These are phyloP conservation scores for Nemophila menziesii DNA, from an alignment of 257 asterid genomes.

Conservation along the genomic window DNA sequence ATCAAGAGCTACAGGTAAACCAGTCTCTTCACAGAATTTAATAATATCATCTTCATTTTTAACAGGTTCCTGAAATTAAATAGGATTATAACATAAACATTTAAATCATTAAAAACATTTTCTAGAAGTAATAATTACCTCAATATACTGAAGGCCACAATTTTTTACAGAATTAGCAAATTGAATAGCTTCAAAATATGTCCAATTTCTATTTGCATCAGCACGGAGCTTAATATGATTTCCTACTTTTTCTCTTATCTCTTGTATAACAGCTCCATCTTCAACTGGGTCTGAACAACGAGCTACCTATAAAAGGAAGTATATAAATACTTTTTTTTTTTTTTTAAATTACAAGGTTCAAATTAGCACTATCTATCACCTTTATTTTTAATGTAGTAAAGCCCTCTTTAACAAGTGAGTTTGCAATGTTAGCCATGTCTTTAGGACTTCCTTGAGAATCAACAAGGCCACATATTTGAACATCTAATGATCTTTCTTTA, in stretches of 20 bases:
- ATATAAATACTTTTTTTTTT: slow-evolving; percentile 2
- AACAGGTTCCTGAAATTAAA: slow-evolving; percentile 77
- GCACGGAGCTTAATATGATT: slow-evolving; percentile 54
- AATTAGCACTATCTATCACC: slow-evolving; percentile 19
- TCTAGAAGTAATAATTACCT: slow-evolving; percentile 39
- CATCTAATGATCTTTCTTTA: slow-evolving; percentile 23
- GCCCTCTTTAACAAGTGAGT: slow-evolving; percentile 64
- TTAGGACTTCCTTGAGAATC: slow-evolving; percentile 64
- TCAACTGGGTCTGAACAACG: slow-evolving; percentile 59
- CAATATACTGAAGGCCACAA: slow-evolving; percentile 73
- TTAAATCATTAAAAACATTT: neutral
- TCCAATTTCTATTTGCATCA: slow-evolving; percentile 89
- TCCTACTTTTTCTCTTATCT: slow-evolving; percentile 74
- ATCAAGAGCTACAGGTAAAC: slow-evolving; percentile 87
- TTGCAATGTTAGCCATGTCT: slow-evolving; percentile 63
- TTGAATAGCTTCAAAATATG: slow-evolving; percentile 52
- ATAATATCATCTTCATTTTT: slow-evolving; percentile 53
- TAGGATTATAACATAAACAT: neutral
- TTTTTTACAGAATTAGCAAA: slow-evolving; percentile 61
- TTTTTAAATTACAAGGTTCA: neutral
- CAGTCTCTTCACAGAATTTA: slow-evolving; percentile 76
- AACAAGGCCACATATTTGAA: slow-evolving; percentile 71
- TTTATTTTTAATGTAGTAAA: slow-evolving; percentile 74
- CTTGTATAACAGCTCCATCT: slow-evolving; percentile 70
- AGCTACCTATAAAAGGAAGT: slow-evolving; percentile 47